Evolutionary conservation across 2,329 filamentous ascomycete species (phyloP), one percentile per base, ranked within the genome.

Genomic region (Fusarium sp.): DNA sequence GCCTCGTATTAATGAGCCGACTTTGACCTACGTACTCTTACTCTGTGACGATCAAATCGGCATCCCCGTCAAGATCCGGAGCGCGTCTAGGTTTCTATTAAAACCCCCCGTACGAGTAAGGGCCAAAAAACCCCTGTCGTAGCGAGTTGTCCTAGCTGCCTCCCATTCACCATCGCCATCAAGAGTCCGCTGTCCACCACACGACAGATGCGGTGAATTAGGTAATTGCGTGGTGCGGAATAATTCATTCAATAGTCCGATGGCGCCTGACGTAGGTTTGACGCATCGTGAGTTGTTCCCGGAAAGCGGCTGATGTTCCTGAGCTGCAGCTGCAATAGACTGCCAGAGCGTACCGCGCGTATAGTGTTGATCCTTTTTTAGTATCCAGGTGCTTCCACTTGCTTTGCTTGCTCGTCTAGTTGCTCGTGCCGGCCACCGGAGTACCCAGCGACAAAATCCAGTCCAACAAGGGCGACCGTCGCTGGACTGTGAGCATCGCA

Each of bases 301-400:
- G 46, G 62, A 53, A 50, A 67, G 49, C 66, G 56, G 66, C 62
- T 59, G 66, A 37, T 19, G 9, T n/a, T 17, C 35, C 9, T 37
- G 17, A 17, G 23, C 54, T 61, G 56, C 37, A 41, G 27, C 50
- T 39, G 22, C 41, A 37, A 55, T 45, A 40, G 41, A 35, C 27
- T 65, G 37, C 30, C 49, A 48, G 10, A 47, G 51, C 39, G 44
- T 37, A 54, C 69, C 60, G 57, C 20, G 51, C 39, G 44, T 32
- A 54, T 68, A 55, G 57, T n/a, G 27, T 44, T 52, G 59, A 68
- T 68, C 61, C 45, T 67, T 67, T 68, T 68, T 68, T 68, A 64
- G 61, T n/a, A 64, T 51, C 45, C 22, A 15, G 14, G 13, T 33
- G 30, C 14, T 14, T 23, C 22, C 22, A 7, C 23, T 23, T 23